Evolutionary conservation across 208 protist species (phyloP), one percentile per base, ranked within the genome.

Genomic region (Trichomonas gallinae): DNA sequence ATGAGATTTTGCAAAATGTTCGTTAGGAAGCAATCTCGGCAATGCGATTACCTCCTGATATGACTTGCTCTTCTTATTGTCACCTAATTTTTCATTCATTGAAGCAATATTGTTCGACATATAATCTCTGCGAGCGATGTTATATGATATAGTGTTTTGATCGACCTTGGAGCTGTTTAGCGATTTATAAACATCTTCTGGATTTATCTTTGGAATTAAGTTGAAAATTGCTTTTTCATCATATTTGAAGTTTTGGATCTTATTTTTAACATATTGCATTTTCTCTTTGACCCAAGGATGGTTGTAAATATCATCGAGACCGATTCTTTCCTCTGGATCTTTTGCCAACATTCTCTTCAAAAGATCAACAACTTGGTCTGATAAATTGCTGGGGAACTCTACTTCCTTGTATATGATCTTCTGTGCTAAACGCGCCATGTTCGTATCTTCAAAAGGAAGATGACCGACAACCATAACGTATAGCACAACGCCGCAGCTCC

Each of bases 401-500:
- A 40, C 34, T 40, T 85, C 81, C 8, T 34, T 34, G 31, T 42
- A 85, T 13, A 40, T 10, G 15, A 85, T 85, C 81, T 85, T 34
- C 15, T 85, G 81, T 6, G 34, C 34, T 10, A 85, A n/a, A 42
- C 81, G 11, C 2, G 26, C 6, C 6, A 85, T 85, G 17, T 85
- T 40, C 0, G 11, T 3, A 85, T 85, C 81, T 15, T 85, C 40
- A 38, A 96, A 96, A 46, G 96, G 96, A 26, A 96, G 31, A 72
- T 96, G 31, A 49, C 96, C 42, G 9, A 36, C n/a, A 82, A 96
- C 81, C 96, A 96, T 81, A 36, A 63, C 26, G 26, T 81, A 96
- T 9, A 96, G 26, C 21, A 96, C 26, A 87, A 96, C 45, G 31
- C 96, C 96, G 81, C 31, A 42, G 45, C 96, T 72, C 96, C 96